Percentiles rank a stretch among this genome's conserved stretches.
These are phyloP conservation scores for Pythium scleroteichum DNA, from an alignment of 352 stramenopile genomes.

Conservation along the genomic window DNA sequence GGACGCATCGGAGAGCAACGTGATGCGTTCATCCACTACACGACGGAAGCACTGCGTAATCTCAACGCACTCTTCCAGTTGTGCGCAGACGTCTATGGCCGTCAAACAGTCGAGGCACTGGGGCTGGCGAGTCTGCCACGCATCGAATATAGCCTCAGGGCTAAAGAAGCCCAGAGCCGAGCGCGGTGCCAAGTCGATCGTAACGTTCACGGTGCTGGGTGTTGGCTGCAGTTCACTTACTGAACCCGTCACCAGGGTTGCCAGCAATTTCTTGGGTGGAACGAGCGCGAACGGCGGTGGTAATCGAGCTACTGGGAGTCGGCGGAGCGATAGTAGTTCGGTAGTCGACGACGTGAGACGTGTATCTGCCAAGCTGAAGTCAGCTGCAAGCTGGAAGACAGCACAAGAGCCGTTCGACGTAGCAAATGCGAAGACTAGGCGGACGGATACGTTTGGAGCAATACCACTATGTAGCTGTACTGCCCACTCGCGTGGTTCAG, in stretches of 20 bases:
- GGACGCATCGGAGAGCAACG: slow-evolving; percentile 5
- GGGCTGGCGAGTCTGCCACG: slow-evolving; percentile 3
- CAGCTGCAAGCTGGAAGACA: slow-evolving; percentile 1
- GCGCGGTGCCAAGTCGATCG: slow-evolving; percentile 5
- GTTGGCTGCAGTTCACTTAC: not conserved
- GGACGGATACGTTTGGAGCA: slow-evolving; percentile 4
- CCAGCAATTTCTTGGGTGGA: not conserved
- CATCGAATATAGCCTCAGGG: not conserved
- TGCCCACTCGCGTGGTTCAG: not conserved
- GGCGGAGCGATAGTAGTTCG: slow-evolving; percentile 2
- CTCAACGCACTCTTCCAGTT: slow-evolving; percentile 12
- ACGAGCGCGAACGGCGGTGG: not conserved
- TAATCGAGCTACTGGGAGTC: not conserved
- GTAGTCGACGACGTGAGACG: not conserved
- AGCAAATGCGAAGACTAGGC: slow-evolving; percentile 3
- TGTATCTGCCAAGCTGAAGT: slow-evolving; percentile 3
- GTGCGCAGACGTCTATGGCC: slow-evolving; percentile 3
- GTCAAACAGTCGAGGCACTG: slow-evolving; percentile 8
- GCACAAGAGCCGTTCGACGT: not conserved
- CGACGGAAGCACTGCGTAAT: slow-evolving; percentile 17
- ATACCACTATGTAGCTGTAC: slow-evolving; percentile 6
- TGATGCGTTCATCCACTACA: not conserved
- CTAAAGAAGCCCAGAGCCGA: slow-evolving; percentile 2
- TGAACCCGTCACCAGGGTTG: not conserved
- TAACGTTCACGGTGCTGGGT: not conserved